phyloP scores from a whole-genome alignment of 306 rosid species.

The Pueraria montana region DNA sequence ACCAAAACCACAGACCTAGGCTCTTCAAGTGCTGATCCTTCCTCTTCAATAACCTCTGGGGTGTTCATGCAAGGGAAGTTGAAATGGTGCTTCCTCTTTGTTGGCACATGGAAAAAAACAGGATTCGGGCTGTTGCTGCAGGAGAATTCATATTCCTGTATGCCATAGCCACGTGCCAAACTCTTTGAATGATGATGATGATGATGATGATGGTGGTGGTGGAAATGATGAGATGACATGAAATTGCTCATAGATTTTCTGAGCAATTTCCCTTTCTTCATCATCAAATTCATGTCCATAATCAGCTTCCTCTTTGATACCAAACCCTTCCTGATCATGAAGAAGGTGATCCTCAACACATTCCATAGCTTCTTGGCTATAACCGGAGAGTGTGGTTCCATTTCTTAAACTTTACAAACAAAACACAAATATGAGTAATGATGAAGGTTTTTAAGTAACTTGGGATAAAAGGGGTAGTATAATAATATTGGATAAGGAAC shows the following conservation, averaged over 20 bases:
- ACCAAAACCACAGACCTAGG: slow-evolving; percentile 41
- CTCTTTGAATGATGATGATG: slow-evolving; percentile 38
- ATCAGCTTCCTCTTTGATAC: slow-evolving; percentile 69
- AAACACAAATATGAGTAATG: neutral
- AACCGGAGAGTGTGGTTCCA: slow-evolving; percentile 43
- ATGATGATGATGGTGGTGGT: slow-evolving; percentile 41
- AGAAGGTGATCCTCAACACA: slow-evolving; percentile 58
- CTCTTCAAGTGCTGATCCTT: slow-evolving; percentile 29
- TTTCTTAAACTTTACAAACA: neutral
- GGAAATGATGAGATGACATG: slow-evolving; percentile 56
- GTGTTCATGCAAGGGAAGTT: slow-evolving; percentile 66
- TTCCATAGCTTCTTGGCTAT: slow-evolving; percentile 62
- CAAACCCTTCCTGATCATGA: slow-evolving; percentile 64
- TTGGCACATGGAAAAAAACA: slow-evolving; percentile 58
- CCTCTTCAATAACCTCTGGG: slow-evolving; percentile 48
- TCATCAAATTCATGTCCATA: slow-evolving; percentile 67
- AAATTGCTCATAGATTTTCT: slow-evolving; percentile 61
- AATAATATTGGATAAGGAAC: neutral
- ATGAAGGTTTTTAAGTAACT: neutral
- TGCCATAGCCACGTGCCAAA: slow-evolving; percentile 45
- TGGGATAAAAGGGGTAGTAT: neutral
- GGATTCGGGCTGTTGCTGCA: slow-evolving; percentile 70
- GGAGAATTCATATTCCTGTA: slow-evolving; percentile 72
- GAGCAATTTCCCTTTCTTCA: slow-evolving; percentile 64
- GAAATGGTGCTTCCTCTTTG: slow-evolving; percentile 58